Evolutionary conservation across 192 early-diverging fungal genomes (phyloP).

Genomic region (Coemansia sp.): DNA sequence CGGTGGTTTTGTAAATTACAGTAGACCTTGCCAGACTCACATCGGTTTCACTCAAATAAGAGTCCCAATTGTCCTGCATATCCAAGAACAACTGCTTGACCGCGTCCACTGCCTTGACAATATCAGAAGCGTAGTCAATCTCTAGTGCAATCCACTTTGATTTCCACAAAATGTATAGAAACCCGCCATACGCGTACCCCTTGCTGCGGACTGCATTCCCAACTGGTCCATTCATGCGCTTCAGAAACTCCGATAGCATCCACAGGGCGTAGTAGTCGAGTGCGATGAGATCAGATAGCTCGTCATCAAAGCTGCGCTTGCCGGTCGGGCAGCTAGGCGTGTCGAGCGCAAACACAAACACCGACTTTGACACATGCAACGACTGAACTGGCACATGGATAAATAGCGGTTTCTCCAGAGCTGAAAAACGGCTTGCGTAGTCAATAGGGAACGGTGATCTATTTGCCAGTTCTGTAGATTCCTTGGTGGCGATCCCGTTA

Average conservation of each 20-base stretch:
- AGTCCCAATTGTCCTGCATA: slow-evolving; percentile 27
- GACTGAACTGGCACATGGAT: slow-evolving; percentile 54
- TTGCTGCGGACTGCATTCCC: slow-evolving; percentile 75
- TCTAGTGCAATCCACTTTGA: slow-evolving; percentile 52
- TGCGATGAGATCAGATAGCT: slow-evolving; percentile 41
- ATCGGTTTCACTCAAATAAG: slow-evolving; percentile 45
- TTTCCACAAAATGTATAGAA: slow-evolving; percentile 61
- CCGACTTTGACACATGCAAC: slow-evolving; percentile 48
- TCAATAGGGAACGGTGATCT: slow-evolving; percentile 48
- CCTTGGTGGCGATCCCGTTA: not conserved
- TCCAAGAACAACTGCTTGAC: slow-evolving; percentile 23
- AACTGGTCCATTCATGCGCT: slow-evolving; percentile 74
- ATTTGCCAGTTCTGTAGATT: not conserved
- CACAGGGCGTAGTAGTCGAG: slow-evolving; percentile 59
- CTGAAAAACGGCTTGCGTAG: slow-evolving; percentile 45
- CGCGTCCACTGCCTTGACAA: slow-evolving; percentile 28
- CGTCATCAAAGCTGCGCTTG: slow-evolving; percentile 25
- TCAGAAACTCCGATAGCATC: slow-evolving; percentile 69
- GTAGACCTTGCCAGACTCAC: slow-evolving; percentile 38
- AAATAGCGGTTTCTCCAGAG: slow-evolving; percentile 36
- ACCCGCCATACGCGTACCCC: slow-evolving; percentile 76
- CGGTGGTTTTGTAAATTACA: slow-evolving; percentile 14
- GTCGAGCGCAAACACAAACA: slow-evolving; percentile 48
- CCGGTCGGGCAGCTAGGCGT: slow-evolving; percentile 21
- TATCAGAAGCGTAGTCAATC: slow-evolving; percentile 33